Base-by-base conservation (phyloP, 495 filamentous ascomycete genomes). In the Neurospora sp. region DNA sequence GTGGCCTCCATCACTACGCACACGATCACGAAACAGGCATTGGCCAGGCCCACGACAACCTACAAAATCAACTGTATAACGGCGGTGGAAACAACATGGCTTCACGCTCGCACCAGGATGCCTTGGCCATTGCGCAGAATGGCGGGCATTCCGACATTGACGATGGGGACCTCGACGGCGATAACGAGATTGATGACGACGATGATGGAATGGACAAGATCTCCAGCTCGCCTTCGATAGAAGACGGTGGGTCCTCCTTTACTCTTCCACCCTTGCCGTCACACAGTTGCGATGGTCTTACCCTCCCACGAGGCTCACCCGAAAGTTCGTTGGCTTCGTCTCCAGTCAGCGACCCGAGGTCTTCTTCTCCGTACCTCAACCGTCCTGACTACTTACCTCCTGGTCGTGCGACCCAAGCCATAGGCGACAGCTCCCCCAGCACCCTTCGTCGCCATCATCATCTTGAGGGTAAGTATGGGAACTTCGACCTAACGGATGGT, bases 131-230 rank as follows among this genome's bases (percentile, higher is more conserved):
- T 69, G 84, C 83, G 77, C 86, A 87, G 82, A 88, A 86, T 84
- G 80, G 88, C 73, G 87, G 86, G 40, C 76, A 81, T 69, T 76
- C 80, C 12, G 83, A 92, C 73, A 86, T 85, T 70, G 93, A 92
- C 73, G 86, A 93, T 75, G 89, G 85, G 48, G 93, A 94, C 76
- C 86, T 88, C 44, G 94, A 94, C 76, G 88, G 87, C 40, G 81
- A 86, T 48, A 80, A 79, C 70, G 93, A 95, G 78, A 90, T 92
- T 75, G 84, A 89, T 72, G 80, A 93, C 80, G 95, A 97, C 78
- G 91, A 93, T 76, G 96, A 98, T 79, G 92, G 94, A 85, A 93
- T 95, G 91, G 96, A 98, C 84, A 95, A 95, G 83, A 97, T 99
- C 69, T 97, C 94, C 69, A 98, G 94, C 82, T 97, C 94, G 75